phyloP scores from a whole-genome alignment of 768 basidiomycete genomes.

The Tulasnella sp. region DNA sequence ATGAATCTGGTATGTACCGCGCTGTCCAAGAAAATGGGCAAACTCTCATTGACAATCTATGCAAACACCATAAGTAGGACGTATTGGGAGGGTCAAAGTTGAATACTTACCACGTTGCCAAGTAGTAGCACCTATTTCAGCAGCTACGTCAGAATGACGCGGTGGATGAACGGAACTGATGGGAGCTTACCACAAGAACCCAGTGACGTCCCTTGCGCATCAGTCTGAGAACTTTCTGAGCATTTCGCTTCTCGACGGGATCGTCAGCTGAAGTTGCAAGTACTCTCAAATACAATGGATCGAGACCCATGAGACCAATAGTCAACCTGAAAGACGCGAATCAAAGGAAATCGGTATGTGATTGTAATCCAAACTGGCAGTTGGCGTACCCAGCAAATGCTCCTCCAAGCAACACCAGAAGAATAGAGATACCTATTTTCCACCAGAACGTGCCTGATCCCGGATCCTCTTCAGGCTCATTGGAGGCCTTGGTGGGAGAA shows the following conservation, averaged over 20 bases:
- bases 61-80: neutral
- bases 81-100: neutral
- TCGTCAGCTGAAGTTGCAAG: conserved; percentile 73
- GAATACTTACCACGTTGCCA: conserved; percentile 50
- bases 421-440: conserved; percentile 51
- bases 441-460: conserved; percentile 60
- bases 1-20: conserved; percentile 16
- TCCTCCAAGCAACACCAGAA: conserved; percentile 72
- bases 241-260: conserved; percentile 49
- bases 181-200: conserved; percentile 68
- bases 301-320: conserved; percentile 85
- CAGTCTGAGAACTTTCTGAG: conserved; percentile 44
- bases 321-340: conserved; percentile 46
- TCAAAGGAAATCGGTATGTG: neutral
- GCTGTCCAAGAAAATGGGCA: conserved; percentile 18
- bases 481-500: too few species aligned
- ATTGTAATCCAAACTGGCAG: neutral
- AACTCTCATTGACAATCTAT: conserved; percentile 17
- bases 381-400: conserved; percentile 74
- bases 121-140: conserved; percentile 58
- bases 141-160: neutral
- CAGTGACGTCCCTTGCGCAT: conserved; percentile 66
- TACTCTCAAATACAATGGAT: conserved; percentile 81
- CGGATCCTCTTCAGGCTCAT: conserved; percentile 14
- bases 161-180: neutral